Percentiles rank a stretch among this genome's conserved stretches.
Conservation (phyloP, 129 eudicot species). For the Centella asiatica region DNA sequence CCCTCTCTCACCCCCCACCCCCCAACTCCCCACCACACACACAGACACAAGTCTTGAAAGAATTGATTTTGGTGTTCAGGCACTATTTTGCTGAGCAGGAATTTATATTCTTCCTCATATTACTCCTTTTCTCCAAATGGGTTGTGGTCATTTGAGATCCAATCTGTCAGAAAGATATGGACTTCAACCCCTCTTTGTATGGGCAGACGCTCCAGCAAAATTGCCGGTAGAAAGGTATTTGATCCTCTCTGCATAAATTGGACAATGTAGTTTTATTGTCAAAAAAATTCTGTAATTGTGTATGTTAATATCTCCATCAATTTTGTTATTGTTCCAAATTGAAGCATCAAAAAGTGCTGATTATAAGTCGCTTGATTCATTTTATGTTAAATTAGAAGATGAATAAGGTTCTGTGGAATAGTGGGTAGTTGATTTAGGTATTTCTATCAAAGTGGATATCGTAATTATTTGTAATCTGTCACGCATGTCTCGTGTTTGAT, state of each 20-base stretch:
- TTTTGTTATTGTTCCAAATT: too few species aligned
- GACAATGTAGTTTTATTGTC: not conserved
- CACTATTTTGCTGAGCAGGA: constrained; percentile 24
- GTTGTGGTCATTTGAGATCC: constrained; percentile 29
- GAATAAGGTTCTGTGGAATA: not conserved
- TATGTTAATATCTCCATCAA: too few species aligned
- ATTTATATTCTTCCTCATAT: constrained; percentile 33
- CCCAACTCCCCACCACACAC: constrained; percentile 1
- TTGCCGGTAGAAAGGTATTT: constrained; percentile 85
- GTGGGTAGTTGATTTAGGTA: not conserved
- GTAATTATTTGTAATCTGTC: not conserved
- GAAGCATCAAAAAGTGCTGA: not conserved
- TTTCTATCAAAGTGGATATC: not conserved
- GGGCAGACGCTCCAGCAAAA: constrained; percentile 91
- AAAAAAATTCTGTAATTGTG: too few species aligned
- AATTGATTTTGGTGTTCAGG: constrained; percentile 23
- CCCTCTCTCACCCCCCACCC: constrained; percentile 12
- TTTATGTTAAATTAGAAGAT: not conserved
- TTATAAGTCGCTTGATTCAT: not conserved
- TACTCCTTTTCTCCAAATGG: constrained; percentile 29
- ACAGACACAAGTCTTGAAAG: not conserved
- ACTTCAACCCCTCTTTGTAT: constrained; percentile 71
- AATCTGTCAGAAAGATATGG: constrained; percentile 49
- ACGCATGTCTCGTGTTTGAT: constrained; percentile 18
- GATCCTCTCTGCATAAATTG: not conserved